phyloP scores from a whole-genome alignment of 164 flowering plant species.

The Nymphaea thermarum region DNA sequence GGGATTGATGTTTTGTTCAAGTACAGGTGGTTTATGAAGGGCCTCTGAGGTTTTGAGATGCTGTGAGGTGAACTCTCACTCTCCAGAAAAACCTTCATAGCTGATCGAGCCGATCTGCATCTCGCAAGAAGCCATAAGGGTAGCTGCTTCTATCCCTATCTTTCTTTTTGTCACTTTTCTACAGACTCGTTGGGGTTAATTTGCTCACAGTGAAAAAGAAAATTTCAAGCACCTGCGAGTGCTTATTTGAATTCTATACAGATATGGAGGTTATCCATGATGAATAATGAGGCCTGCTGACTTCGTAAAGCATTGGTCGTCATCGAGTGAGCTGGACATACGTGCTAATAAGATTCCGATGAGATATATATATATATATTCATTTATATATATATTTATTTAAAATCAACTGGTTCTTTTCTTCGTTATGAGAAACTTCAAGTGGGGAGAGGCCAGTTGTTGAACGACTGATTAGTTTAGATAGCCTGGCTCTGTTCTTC shows the following conservation, averaged over 20 bases:
- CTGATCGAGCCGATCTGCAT: no score
- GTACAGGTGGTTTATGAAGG: no score
- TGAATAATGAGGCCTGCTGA: background rate
- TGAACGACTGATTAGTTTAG: background rate
- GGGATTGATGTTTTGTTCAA: no score
- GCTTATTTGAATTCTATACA: background rate
- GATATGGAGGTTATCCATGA: background rate
- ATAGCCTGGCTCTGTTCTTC: background rate
- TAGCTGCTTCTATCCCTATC: no score
- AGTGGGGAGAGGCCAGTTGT: background rate
- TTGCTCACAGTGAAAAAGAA: no score
- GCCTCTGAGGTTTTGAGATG: no score
- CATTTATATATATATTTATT: no score
- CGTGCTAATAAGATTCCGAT: background rate
- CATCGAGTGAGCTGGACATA: background rate
- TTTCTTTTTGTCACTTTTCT: no score
- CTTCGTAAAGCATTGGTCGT: background rate
- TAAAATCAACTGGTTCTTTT: background rate
- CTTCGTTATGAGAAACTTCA: background rate
- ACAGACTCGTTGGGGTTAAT: no score
- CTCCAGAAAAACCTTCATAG: no score
- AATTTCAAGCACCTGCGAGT: background rate
- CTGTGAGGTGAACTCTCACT: no score
- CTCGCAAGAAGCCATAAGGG: no score
- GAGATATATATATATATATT: background rate